These are phyloP conservation scores for Parastagonospora avenae DNA, from an alignment of 2,329 filamentous ascomycete genomes.

Conservation along the genomic window DNA sequence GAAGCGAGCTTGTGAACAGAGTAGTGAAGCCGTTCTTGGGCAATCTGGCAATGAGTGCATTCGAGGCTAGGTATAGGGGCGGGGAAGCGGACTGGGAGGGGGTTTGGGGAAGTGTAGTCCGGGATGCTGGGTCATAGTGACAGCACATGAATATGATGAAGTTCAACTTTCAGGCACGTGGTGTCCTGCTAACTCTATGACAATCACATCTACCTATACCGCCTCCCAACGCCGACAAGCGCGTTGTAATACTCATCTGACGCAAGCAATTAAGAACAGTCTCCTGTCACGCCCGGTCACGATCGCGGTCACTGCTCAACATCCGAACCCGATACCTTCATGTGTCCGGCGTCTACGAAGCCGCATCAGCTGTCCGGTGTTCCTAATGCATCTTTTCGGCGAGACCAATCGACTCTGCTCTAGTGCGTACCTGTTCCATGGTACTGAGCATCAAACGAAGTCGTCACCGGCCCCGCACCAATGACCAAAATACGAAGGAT, in stretches of 20 bases:
- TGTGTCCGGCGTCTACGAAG: too few species aligned
- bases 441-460: not conserved
- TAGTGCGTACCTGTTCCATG: not conserved
- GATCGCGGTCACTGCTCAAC: too few species aligned
- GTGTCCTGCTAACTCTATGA: not conserved
- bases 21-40: constrained; percentile 87
- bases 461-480: not conserved
- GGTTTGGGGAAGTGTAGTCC: constrained; percentile 40
- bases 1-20: constrained; percentile 71
- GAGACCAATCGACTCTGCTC: too few species aligned
- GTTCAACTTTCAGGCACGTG: not conserved
- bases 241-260: too few species aligned
- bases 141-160: not conserved
- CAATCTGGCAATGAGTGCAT: constrained; percentile 88
- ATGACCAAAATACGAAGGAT: not conserved
- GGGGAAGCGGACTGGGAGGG: constrained; percentile 49
- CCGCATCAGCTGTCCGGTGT: too few species aligned
- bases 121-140: constrained; percentile 26
- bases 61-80: constrained; percentile 92
- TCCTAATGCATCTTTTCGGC: too few species aligned
- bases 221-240: not conserved
- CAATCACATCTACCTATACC: not conserved
- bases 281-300: too few species aligned
- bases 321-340: too few species aligned
- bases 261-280: too few species aligned